Base-by-base conservation (phyloP, 1,284 basidiomycete genomes). In the Vanrija sp. region DNA sequence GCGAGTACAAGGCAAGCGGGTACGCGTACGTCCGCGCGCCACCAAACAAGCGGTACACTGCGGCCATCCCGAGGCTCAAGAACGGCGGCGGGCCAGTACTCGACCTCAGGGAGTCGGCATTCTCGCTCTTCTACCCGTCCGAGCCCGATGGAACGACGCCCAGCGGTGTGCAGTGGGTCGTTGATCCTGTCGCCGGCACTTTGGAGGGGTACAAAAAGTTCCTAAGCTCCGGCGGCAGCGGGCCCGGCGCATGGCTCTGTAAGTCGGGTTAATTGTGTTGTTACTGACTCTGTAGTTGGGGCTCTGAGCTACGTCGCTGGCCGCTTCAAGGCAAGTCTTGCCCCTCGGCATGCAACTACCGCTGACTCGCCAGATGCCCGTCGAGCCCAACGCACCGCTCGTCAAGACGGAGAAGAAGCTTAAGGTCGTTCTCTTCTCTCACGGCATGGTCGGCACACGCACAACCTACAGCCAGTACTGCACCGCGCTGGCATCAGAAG, bases 351-450 rank as follows among this genome's bases (percentile, higher is more conserved):
- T 21, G 39, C 14, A 18, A n/a, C 19, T n/a, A 6, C 5, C 21
- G 6, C 47, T 40, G 10, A 43, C 39, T 21, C 34, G 3, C 14
- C 49, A 51, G 50, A 46, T 51, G 6, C 34, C 50, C 4, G 18
- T 51, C 15, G 18, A 14, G 10, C 50, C 10, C 14, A 44, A 45
- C 38, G 50, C 50, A 8, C 43, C 50, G 6, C 19, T 51, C 34
- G 34, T 34, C 34, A 34, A 34, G 34, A 43, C 34, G 38, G 26
- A 48, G 10, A 21, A 46, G 21, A 61, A 63, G 43, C 88, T 86
- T 83, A 86, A 87, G 0, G 79, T 91, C 15, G 82, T 89, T 28
- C 81, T 90, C 45, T 90, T 90, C 74, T 88, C 86, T 16, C 89
- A 91, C 76, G 89, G 89, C 18, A 80, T 91, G 12, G 85, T 83